phyloP scores from a whole-genome alignment of 23 red algal species.

The Gracilaria caudata region DNA sequence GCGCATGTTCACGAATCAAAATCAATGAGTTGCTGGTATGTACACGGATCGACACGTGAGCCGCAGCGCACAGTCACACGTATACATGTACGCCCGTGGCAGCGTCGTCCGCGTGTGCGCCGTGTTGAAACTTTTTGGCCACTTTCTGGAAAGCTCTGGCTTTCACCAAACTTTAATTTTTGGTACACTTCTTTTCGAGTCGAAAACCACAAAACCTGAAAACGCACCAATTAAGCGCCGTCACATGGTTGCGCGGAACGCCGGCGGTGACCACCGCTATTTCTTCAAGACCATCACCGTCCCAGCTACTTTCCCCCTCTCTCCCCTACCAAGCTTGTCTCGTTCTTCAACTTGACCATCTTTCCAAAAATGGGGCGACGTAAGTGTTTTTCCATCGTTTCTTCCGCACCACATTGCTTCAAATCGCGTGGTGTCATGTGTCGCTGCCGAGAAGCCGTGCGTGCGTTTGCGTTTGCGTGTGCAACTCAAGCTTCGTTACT shows the following conservation, averaged over 20 bases:
- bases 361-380: constrained; percentile 40
- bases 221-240: background rate
- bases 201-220: background rate
- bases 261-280: constrained; percentile 16
- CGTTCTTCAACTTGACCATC: background rate
- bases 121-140: background rate
- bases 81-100: background rate
- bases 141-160: background rate
- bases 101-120: too few relatives aligned
- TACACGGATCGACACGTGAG: background rate
- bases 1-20: background rate
- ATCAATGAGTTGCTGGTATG: too few relatives aligned
- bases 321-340: too few relatives aligned
- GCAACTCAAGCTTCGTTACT: background rate
- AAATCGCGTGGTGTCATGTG: background rate
- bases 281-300: background rate
- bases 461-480: background rate
- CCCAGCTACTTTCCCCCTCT: background rate
- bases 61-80: background rate
- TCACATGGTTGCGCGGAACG: background rate
- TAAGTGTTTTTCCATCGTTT: constrained; percentile 5
- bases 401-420: background rate
- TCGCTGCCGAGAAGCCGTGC: background rate
- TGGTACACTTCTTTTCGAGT: background rate
- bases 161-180: background rate